Percentiles rank a stretch among this genome's conserved stretches.
phyloP scores from a whole-genome alignment of 768 basidiomycete genomes.

The Serendipita sp. region DNA sequence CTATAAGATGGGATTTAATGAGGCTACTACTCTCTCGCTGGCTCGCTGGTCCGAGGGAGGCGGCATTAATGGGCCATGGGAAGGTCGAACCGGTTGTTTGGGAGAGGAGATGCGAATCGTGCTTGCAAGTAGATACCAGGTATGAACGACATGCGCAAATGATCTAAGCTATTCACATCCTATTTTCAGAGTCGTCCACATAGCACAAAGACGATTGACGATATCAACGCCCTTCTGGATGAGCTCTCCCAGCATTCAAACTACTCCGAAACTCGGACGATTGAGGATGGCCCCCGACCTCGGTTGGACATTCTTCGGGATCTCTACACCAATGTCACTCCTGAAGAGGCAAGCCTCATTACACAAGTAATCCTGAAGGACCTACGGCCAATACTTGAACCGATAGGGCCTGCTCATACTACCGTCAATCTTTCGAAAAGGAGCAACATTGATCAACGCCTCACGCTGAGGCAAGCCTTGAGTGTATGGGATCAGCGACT shows the following conservation, averaged over 20 bases:
- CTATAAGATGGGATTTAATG: slow-evolving; percentile 17
- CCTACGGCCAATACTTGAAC: slow-evolving; percentile 61
- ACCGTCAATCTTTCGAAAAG: slow-evolving; percentile 38
- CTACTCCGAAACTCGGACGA: slow-evolving; percentile 30
- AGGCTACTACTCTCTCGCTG: slow-evolving; percentile 11
- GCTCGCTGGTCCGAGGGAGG: slow-evolving; percentile 16
- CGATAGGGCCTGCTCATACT: slow-evolving; percentile 34
- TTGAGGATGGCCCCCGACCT: slow-evolving; percentile 19
- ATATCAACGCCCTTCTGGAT: slow-evolving; percentile 52
- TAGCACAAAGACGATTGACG: slow-evolving; percentile 22
- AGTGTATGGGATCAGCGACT: slow-evolving; percentile 52
- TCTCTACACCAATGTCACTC: slow-evolving; percentile 43
- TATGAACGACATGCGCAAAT: background rate
- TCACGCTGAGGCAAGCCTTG: slow-evolving; percentile 53
- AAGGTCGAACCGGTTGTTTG: slow-evolving; percentile 42
- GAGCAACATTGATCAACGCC: slow-evolving; percentile 32
- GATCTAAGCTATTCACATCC: background rate
- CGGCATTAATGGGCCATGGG: slow-evolving; percentile 26
- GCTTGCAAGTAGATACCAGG: background rate
- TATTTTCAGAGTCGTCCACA: background rate
- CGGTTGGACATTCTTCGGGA: slow-evolving; percentile 28
- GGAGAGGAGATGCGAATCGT: slow-evolving; percentile 44
- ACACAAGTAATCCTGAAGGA: slow-evolving; percentile 85
- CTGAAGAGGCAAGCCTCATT: slow-evolving; percentile 47
- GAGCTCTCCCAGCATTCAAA: slow-evolving; percentile 53